Percentiles rank a stretch among this genome's conserved stretches.
These are phyloP conservation scores for Erodium maritimum DNA, from an alignment of 345 rosid species.

Conservation along the genomic window DNA sequence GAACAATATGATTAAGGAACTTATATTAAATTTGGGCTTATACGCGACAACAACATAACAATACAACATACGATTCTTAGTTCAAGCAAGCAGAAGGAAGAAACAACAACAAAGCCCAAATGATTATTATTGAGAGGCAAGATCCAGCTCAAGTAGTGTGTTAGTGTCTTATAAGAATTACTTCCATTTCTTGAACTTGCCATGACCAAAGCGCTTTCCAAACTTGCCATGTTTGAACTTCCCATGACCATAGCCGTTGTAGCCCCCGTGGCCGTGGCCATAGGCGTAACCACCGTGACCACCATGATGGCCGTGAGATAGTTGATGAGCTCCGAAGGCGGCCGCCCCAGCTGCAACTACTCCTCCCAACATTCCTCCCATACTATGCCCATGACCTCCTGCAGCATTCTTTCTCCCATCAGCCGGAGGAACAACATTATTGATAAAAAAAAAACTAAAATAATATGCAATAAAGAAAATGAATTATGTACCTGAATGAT, in stretches of 20 bases:
- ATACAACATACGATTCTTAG: too few relatives aligned
- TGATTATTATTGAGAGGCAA: too few relatives aligned
- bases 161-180: too few relatives aligned
- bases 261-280: conserved; percentile 19
- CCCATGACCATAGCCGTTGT: conserved; percentile 50
- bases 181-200: conserved; percentile 50
- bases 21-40: too few relatives aligned
- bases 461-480: conserved; percentile 26
- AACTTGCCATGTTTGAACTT: conserved; percentile 27
- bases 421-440: neutral
- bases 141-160: too few relatives aligned
- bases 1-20: too few relatives aligned
- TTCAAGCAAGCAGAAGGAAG: too few relatives aligned
- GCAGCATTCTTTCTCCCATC: conserved; percentile 6
- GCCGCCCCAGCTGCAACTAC: conserved; percentile 66
- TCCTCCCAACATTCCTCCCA: conserved; percentile 61
- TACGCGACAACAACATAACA: too few relatives aligned
- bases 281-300: conserved; percentile 1
- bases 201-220: conserved; percentile 22
- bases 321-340: conserved; percentile 56
- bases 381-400: conserved; percentile 34
- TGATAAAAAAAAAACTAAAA: neutral
- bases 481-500: conserved; percentile 34
- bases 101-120: too few relatives aligned
- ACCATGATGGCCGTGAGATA: conserved; percentile 31